phyloP scores from a whole-genome alignment of 148 eudicot genomes.

The Vaccinium vitisidaea region DNA sequence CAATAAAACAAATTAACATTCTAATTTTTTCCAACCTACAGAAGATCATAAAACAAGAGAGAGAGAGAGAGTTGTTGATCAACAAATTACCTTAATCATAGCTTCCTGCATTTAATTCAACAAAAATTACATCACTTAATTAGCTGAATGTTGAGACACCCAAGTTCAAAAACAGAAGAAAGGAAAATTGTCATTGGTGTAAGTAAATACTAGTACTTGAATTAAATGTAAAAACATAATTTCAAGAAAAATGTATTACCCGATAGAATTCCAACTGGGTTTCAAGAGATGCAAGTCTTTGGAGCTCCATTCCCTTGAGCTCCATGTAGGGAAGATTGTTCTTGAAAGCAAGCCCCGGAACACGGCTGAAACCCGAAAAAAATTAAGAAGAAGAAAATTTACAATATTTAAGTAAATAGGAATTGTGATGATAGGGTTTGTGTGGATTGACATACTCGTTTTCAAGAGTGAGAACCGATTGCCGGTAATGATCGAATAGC shows the following conservation, averaged over 20 bases:
- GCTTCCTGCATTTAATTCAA: slow-evolving; percentile 60
- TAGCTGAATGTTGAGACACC: background rate
- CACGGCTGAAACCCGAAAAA: slow-evolving; percentile 32
- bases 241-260: slow-evolving; percentile 27
- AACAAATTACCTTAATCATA: slow-evolving; percentile 62
- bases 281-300: slow-evolving; percentile 35
- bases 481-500: slow-evolving; percentile 53
- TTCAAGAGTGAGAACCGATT: slow-evolving; percentile 13
- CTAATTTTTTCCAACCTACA: too few species aligned
- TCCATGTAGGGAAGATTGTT: slow-evolving; percentile 40
- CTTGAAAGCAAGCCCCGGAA: slow-evolving; percentile 83
- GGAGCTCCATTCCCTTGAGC: slow-evolving; percentile 56
- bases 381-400: background rate
- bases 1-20: background rate
- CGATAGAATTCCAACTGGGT: slow-evolving; percentile 66
- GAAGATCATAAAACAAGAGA: background rate
- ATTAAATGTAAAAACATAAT: background rate
- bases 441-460: slow-evolving; percentile 21
- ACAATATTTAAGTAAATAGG: background rate
- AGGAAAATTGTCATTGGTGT: background rate
- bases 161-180: background rate
- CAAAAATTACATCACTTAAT: background rate
- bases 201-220: background rate
- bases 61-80: background rate
- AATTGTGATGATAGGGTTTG: background rate